Percentiles rank a stretch among this genome's conserved stretches.
These are phyloP conservation scores for Pestalotiopsis sp. DNA, from an alignment of 2,329 filamentous ascomycete genomes.

Conservation along the genomic window DNA sequence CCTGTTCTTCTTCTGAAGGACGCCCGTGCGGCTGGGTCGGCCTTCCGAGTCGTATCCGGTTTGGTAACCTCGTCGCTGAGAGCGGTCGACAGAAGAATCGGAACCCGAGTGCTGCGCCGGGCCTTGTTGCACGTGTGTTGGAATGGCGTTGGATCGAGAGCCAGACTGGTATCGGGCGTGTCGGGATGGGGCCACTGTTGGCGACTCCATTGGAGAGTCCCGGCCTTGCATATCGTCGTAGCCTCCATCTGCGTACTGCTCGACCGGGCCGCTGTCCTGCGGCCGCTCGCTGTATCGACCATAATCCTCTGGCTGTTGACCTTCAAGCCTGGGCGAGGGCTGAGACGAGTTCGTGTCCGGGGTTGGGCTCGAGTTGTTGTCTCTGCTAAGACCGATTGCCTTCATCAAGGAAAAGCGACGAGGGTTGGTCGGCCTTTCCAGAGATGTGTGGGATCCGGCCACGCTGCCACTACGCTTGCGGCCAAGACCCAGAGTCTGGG, in stretches of 20 bases:
- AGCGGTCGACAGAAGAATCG: constrained; percentile 55
- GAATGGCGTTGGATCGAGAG: constrained; percentile 47
- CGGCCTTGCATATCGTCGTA: constrained; percentile 38
- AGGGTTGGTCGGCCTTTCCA: constrained; percentile 53
- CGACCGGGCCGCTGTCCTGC: constrained; percentile 15
- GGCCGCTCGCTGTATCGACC: constrained; percentile 36
- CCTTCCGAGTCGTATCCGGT: constrained; percentile 45
- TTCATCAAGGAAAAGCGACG: constrained; percentile 75
- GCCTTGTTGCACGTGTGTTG: constrained; percentile 49
- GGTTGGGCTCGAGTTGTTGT: constrained; percentile 50
- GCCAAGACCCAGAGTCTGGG: constrained; percentile 58
- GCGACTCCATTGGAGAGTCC: constrained; percentile 25
- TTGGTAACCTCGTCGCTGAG: constrained; percentile 46
- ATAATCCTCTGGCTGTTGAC: constrained; percentile 39
- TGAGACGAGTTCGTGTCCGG: constrained; percentile 53
- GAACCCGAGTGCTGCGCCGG: constrained; percentile 53
- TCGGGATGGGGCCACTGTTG: constrained; percentile 37
- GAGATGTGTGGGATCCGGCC: constrained; percentile 55
- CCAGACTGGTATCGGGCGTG: constrained; percentile 45
- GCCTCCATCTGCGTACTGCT: constrained; percentile 38
- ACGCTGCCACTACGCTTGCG: constrained; percentile 74
- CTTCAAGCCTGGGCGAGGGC: constrained; percentile 56
- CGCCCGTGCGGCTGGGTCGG: constrained; percentile 46
- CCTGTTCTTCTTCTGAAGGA: constrained; percentile 83
- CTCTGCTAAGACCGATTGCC: constrained; percentile 62